Conservation (phyloP, 176 grass and related monocot genomes). For the Oryza australiensis region DNA sequence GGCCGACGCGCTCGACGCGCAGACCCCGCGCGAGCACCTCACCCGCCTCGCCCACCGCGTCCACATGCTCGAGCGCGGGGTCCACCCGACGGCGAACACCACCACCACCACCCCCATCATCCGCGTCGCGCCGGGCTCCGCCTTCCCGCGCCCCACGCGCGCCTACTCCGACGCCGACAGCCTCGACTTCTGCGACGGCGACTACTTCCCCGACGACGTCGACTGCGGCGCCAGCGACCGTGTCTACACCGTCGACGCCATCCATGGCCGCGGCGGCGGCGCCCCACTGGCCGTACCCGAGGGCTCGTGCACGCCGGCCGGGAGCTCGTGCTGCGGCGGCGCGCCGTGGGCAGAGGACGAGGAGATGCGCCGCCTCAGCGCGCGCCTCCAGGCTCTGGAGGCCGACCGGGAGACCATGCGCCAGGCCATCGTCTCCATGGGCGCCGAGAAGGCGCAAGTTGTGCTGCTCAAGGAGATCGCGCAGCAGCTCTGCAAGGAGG, state of each 20-base stretch:
- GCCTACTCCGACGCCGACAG: conserved; percentile 45
- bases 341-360: conserved; percentile 49
- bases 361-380: conserved; percentile 60
- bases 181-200: conserved; percentile 38
- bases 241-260: conserved; percentile 65
- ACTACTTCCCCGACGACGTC: conserved; percentile 36
- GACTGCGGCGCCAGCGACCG: conserved; percentile 46
- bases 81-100: neutral
- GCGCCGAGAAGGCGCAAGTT: conserved; percentile 67
- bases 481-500: conserved; percentile 73
- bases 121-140: conserved; percentile 41
- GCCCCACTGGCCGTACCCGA: conserved; percentile 44
- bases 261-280: conserved; percentile 39
- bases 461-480: conserved; percentile 82
- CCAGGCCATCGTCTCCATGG: conserved; percentile 70
- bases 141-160: conserved; percentile 35
- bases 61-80: conserved; percentile 32
- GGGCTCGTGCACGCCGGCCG: conserved; percentile 37
- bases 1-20: conserved; percentile 32
- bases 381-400: conserved; percentile 68
- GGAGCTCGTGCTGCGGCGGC: conserved; percentile 15
- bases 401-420: conserved; percentile 80
- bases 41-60: conserved; percentile 36
- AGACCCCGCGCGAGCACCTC: conserved; percentile 46
- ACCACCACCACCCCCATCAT: conserved; percentile 52